Base-by-base conservation (phyloP, 2,329 filamentous ascomycete species). In the Colletotrichum chrysophilum region DNA sequence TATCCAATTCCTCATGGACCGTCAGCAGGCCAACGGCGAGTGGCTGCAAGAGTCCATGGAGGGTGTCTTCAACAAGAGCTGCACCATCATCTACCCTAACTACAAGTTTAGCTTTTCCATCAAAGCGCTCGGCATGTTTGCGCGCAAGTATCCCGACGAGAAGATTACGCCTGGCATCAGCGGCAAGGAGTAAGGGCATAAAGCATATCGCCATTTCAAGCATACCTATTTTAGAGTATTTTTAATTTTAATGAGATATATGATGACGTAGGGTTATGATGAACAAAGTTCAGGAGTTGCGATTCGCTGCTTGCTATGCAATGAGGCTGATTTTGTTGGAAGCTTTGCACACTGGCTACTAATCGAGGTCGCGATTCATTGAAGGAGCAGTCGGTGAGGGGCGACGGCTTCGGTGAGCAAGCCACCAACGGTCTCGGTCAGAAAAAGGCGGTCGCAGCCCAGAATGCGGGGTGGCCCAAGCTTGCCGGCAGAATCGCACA, bases 71-170 rank as follows among this genome's bases (percentile, higher is more conserved):
- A 99, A 99, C 86, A 98, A 98, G 88, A 97, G 93, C 81, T 98
- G 96, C 89, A 98, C 98, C 95, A 99, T 99, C 78, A 97, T 95
- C 1, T 99, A 99, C 82, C 96, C 96, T 58, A 99, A 99, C 88
- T 99, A 99, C 89, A 99, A 98, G 88, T 97, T 98, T 84, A 94
- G 94, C 74, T 99, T 98, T 85, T 93, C 96, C 2, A 94, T 98
- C 83, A 98, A 97, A 86, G 97, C 97, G 3, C 84, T 99, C 78
- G 97, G 97, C 7, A 94, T 98, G 91, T 99, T 95, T 88, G 92
- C 94, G 6, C 90, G 88, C 79, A 91, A 89, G 77, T 96, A 93
- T 78, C 94, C 94, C 1, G 89, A 95, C 76, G 90, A 93, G 72
- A 89, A 87, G 80, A 83, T 94, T 4, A 80, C 56, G 4, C 66